phyloP scores from a whole-genome alignment of 1,284 basidiomycete genomes.

The Leccinum griseonigrum region DNA sequence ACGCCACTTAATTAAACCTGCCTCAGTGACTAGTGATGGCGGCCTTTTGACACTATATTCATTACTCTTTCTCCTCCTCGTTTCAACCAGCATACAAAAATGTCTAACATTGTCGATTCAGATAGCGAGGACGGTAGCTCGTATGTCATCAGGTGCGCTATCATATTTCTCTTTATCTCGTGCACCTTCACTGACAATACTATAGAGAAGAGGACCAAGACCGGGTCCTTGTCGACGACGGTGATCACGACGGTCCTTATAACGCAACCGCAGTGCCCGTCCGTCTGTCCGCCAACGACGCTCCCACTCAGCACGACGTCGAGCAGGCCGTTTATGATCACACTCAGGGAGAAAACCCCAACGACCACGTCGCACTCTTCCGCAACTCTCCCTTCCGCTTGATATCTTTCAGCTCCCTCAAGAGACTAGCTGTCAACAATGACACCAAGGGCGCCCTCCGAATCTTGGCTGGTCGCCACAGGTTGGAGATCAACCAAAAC shows the following conservation, averaged over 20 bases:
- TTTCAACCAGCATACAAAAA: no score
- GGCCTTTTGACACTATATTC: no score
- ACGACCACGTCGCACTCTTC: background rate
- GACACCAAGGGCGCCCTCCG: background rate
- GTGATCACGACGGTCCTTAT: background rate
- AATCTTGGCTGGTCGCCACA: background rate
- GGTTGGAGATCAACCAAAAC: background rate
- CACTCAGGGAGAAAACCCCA: accelerated
- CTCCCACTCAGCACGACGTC: background rate
- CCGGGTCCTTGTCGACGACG: background rate
- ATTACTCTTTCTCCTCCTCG: no score
- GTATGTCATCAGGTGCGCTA: no score
- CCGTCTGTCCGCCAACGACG: background rate
- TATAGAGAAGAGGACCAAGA: no score
- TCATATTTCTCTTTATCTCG: no score
- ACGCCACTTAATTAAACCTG: no score
- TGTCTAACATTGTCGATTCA: no score
- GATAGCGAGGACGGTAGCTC: no score
- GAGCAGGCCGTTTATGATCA: constrained; percentile 5
- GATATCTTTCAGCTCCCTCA: background rate
- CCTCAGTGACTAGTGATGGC: no score
- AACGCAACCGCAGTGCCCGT: background rate
- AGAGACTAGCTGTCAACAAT: background rate
- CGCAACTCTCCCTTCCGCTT: background rate
- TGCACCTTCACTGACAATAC: background rate